These are phyloP conservation scores for Botryotinia convoluta DNA, from an alignment of 2,329 filamentous ascomycete species.

Conservation along the genomic window DNA sequence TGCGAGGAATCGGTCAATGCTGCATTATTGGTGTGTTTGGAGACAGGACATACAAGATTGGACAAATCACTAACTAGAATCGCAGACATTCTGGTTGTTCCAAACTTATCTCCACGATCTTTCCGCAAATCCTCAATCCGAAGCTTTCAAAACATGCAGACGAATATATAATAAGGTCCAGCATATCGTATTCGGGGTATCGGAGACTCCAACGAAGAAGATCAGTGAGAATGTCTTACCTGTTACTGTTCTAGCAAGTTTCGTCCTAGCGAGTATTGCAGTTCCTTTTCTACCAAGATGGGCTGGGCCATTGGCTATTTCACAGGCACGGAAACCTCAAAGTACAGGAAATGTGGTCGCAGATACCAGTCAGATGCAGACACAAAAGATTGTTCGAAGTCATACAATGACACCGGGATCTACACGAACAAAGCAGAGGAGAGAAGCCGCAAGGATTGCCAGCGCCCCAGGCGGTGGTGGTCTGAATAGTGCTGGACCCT, in stretches of 20 bases:
- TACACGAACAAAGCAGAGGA: conserved; percentile 44
- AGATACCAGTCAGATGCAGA: conserved; percentile 50
- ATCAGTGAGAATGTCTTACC: conserved; percentile 80
- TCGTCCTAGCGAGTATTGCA: conserved; percentile 74
- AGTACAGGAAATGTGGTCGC: conserved; percentile 59
- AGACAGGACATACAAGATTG: neutral
- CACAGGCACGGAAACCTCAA: conserved; percentile 75
- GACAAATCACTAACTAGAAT: conserved; percentile 25
- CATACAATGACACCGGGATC: conserved; percentile 62
- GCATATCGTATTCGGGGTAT: conserved; percentile 78
- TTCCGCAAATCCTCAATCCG: conserved; percentile 68
- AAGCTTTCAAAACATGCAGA: conserved; percentile 77
- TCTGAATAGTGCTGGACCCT: conserved; percentile 15
- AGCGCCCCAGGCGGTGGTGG: conserved; percentile 40
- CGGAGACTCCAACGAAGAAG: conserved; percentile 66
- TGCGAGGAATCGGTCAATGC: conserved; percentile 87
- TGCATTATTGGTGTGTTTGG: conserved; percentile 66
- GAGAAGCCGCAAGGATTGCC: conserved; percentile 43
- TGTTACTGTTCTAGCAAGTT: conserved; percentile 76
- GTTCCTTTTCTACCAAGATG: conserved; percentile 73
- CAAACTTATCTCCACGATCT: conserved; percentile 85
- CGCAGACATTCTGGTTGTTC: conserved; percentile 84
- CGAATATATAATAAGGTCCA: conserved; percentile 87
- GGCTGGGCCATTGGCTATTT: conserved; percentile 77
- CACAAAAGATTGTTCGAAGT: conserved; percentile 61